Evolutionary conservation across 805 yeast genomes (phyloP).

Genomic region (Candida qinlingensis): DNA sequence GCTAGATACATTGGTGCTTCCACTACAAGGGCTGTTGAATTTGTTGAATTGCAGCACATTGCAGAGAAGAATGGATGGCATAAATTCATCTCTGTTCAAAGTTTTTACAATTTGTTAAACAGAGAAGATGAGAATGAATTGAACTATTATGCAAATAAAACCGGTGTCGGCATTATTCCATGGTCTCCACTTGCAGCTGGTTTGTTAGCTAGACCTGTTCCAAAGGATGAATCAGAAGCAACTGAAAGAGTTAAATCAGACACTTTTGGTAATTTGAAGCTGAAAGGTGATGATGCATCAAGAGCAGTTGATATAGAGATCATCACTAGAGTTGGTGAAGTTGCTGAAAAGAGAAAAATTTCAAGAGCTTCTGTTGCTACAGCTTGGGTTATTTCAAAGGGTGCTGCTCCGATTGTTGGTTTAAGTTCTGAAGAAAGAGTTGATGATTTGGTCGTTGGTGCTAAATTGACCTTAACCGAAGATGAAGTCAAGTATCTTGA

Average conservation of each 20-base stretch:
- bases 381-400: conserved; percentile 49
- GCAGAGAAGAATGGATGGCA: conserved; percentile 55
- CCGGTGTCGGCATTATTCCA: conserved; percentile 52
- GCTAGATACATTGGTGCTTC: conserved; percentile 60
- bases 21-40: conserved; percentile 50
- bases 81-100: conserved; percentile 56
- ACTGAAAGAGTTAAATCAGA: neutral
- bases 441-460: conserved; percentile 43
- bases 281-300: neutral
- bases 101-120: conserved; percentile 47
- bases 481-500: conserved; percentile 13
- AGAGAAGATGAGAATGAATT: conserved; percentile 65
- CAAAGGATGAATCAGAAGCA: neutral
- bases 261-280: neutral
- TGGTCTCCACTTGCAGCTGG: conserved; percentile 60
- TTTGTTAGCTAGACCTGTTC: conserved; percentile 42
- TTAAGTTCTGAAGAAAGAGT: conserved; percentile 40
- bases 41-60: conserved; percentile 45
- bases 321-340: conserved; percentile 43
- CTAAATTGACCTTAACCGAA: conserved; percentile 5
- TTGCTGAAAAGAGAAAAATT: conserved; percentile 35
- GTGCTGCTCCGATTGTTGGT: conserved; percentile 50
- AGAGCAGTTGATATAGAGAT: conserved; percentile 26
- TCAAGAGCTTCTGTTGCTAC: conserved; percentile 49
- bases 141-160: conserved; percentile 46